Evolutionary conservation across 2,329 filamentous ascomycete species (phyloP), one percentile per base, ranked within the genome.

Genomic region (Colletotrichum salicis): DNA sequence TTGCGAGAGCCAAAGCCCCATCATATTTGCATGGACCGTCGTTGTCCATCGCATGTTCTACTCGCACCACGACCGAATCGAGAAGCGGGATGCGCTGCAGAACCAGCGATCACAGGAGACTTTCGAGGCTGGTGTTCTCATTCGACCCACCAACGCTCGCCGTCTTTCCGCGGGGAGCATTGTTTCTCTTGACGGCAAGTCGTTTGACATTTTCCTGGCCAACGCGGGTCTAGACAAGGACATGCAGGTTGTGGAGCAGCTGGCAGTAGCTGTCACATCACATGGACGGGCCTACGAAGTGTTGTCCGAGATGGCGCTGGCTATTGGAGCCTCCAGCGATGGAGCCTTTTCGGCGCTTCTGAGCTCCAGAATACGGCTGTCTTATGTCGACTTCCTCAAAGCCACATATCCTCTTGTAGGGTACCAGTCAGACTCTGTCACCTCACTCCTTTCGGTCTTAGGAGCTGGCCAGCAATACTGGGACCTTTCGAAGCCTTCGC

Each of bases 11-110:
- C 93, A 93, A 24, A 90, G 89, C 67, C 94, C 94, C 1, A 90
- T 93, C 22, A 88, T 94, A 24, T 93, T 97, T 75, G 90, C 93
- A 3, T 98, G 95, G 95, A 90, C 92, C 4, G 85, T 96, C 59
- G 88, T 97, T 31, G 85, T 95, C 11, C 89, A 93, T 76, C 87
- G 88, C 31, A 90, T 96, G 83, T 89, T 90, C 75, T 83, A 89
- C 54, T 88, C 89, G 13, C 92, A 91, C 74, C 86, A 89, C 68
- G 86, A 85, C 62, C 86, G 91, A 57, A 89, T 89, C 51, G 91
- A 93, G 78, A 86, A 87, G 70, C 83, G 89, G 59, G 89, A 91
- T 75, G 82, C 88, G 33, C 80, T 89, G 19, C 84, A 90, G 64
- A 89, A 90, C 73, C 87, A 90, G 76, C 87, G 86, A 72, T 87